Base-by-base conservation (phyloP, 2,329 filamentous ascomycete genomes). In the Tolypocladium album region DNA sequence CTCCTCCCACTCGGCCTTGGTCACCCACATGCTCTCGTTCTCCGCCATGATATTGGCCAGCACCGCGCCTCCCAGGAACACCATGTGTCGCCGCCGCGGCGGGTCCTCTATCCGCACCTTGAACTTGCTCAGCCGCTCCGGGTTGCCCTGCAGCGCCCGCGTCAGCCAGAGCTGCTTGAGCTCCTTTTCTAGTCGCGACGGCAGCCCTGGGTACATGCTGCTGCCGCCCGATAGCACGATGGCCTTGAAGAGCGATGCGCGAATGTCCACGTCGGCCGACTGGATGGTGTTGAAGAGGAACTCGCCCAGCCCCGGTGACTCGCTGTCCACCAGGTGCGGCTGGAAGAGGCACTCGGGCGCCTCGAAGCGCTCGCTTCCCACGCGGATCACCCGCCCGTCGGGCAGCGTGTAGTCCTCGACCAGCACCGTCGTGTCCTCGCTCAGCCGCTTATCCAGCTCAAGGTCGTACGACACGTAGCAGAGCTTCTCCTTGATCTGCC, bases 231-330 rank as follows among this genome's bases (percentile, higher is more conserved):
- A 97, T 59, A 99, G 83, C 62, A 99, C 94, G 69, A 99, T 93
- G 15, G 94, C 94, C 81, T 96, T 97, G 84, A 94, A 99, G 62
- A 99, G 81, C 64, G 91, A 95, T 58, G 89, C 88, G 64, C 94
- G 88, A 53, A 99, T 92, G 72, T 99, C 94, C 59, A 99, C 92
- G 68, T 97, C 94, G 63, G 94, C 92, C 9, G 89, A 80, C 77
- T 97, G 94, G 71, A 99, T 99, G 24, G 93, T 99, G 80, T 99
- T 97, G 85, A 99, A 99, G 45, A 99, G 82, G 75, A 97, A 92
- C 72, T 99, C 94, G 68, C 91, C 93, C 63, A 99, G 94, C 62
- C 94, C 94, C 1, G 92, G 92, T 71, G 97, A 93, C 71, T 99
- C 94, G 69, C 94, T 95, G 72, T 99, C 94, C 56, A 99, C 93